Evolutionary conservation across 371 early-diverging fungal genomes (phyloP).

Genomic region (Chytridiales sp.): DNA sequence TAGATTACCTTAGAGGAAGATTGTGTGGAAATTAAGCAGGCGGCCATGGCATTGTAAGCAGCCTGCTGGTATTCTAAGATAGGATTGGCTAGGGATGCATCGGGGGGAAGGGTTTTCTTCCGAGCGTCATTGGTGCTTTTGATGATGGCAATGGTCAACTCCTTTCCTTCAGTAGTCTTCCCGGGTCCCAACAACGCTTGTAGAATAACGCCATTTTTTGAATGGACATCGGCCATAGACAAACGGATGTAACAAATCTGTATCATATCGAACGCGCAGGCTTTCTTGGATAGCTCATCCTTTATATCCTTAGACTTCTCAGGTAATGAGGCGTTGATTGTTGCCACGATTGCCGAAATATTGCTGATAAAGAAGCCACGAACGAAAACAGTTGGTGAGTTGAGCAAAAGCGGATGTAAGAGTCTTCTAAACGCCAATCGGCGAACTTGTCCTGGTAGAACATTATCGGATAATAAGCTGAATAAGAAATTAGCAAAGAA

Average conservation of each 20-base stretch:
- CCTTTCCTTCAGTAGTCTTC: conserved; percentile 29
- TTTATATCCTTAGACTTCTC: too few species aligned
- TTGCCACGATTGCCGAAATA: conserved; percentile 51
- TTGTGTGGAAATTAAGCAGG: conserved; percentile 59
- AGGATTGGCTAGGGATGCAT: too few species aligned
- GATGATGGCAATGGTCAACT: conserved; percentile 32
- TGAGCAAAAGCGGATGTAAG: background rate
- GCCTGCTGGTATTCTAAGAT: conserved; percentile 44
- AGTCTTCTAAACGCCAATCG: background rate
- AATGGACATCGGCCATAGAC: conserved; percentile 28
- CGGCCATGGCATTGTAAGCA: conserved; percentile 60
- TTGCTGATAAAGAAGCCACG: conserved; percentile 56
- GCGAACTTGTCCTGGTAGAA: too few species aligned
- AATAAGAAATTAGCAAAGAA: too few species aligned
- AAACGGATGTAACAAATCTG: too few species aligned
- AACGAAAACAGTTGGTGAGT: too few species aligned
- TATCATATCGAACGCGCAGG: too few species aligned
- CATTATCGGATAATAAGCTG: too few species aligned
- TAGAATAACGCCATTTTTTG: conserved; percentile 21
- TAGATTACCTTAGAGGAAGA: conserved; percentile 21
- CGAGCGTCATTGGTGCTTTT: conserved; percentile 32
- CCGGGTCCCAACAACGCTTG: conserved; percentile 18
- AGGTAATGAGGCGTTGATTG: too few species aligned
- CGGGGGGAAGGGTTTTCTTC: conserved; percentile 16
- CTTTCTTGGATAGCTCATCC: too few species aligned